Evolutionary conservation across 2,329 filamentous ascomycete genomes (phyloP).

Genomic region (Cordyceps tenuipes): DNA sequence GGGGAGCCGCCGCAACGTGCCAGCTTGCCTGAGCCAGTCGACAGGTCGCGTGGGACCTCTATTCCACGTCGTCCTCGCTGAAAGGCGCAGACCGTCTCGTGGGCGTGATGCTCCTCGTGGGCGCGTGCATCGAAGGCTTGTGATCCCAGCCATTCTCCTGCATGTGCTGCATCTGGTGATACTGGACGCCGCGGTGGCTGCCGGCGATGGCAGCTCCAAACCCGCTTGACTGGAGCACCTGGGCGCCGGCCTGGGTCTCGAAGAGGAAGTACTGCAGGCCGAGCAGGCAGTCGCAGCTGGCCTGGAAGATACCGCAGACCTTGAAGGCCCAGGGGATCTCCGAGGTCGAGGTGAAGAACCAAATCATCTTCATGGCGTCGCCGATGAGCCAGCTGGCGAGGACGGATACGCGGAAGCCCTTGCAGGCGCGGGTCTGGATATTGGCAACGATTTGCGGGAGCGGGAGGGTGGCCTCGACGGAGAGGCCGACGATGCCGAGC

Average conservation of each 20-base stretch:
- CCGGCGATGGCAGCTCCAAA: background rate
- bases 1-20: background rate
- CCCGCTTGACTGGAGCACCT: slow-evolving; percentile 17
- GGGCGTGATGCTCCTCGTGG: slow-evolving; percentile 30
- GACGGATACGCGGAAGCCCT: slow-evolving; percentile 69
- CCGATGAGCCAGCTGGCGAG: slow-evolving; percentile 71
- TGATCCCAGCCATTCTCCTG: slow-evolving; percentile 23
- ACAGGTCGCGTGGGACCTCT: slow-evolving; percentile 11
- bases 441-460: slow-evolving; percentile 73
- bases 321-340: slow-evolving; percentile 74
- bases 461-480: slow-evolving; percentile 73
- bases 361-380: slow-evolving; percentile 81
- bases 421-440: slow-evolving; percentile 58
- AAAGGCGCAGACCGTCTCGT: slow-evolving; percentile 31
- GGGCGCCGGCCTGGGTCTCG: slow-evolving; percentile 22
- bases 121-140: slow-evolving; percentile 22
- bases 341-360: slow-evolving; percentile 66
- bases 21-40: slow-evolving; percentile 8
- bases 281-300: slow-evolving; percentile 64
- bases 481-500: slow-evolving; percentile 67
- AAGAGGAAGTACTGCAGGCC: slow-evolving; percentile 69
- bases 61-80: slow-evolving; percentile 25
- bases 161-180: slow-evolving; percentile 28
- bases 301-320: slow-evolving; percentile 74
- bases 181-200: slow-evolving; percentile 23